Conservation (phyloP, 2,329 filamentous ascomycete genomes). For the Hirsutella rhossiliensis region DNA sequence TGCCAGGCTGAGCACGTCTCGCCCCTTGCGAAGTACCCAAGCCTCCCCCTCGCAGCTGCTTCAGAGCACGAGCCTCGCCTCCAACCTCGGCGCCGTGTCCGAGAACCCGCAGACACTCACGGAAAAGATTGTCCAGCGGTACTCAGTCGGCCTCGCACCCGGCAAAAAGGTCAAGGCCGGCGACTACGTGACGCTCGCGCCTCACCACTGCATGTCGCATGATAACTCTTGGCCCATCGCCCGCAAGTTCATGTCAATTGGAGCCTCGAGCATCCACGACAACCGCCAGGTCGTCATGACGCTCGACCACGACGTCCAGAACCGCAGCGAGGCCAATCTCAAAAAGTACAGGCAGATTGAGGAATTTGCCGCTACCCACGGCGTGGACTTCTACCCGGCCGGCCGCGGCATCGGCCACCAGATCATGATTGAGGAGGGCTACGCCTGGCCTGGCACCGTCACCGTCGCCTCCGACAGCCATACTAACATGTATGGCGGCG, state of each 20-base stretch:
- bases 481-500: constrained; percentile 71
- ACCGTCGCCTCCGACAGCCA: constrained; percentile 71
- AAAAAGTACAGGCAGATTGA: constrained; percentile 76
- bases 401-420: constrained; percentile 82
- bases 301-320: constrained; percentile 82
- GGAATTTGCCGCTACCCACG: constrained; percentile 67
- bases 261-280: constrained; percentile 59
- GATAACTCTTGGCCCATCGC: constrained; percentile 72
- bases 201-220: constrained; percentile 72
- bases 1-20: constrained; percentile 19
- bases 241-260: constrained; percentile 66
- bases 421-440: constrained; percentile 70
- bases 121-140: constrained; percentile 82
- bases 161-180: constrained; percentile 67
- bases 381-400: constrained; percentile 65
- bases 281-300: constrained; percentile 68
- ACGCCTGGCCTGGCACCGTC: constrained; percentile 73
- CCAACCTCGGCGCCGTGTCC: constrained; percentile 22
- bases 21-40: constrained; percentile 12
- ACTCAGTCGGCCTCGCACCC: constrained; percentile 61
- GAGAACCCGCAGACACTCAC: constrained; percentile 62
- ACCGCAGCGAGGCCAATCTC: constrained; percentile 64
- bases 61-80: constrained; percentile 27
- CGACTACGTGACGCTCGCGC: constrained; percentile 73
- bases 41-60: constrained; percentile 55